Evolutionary conservation across 2,329 filamentous ascomycete genomes (phyloP), one percentile per base, ranked within the genome.

Genomic region (Nothophaeocryptopus gaeumannii): DNA sequence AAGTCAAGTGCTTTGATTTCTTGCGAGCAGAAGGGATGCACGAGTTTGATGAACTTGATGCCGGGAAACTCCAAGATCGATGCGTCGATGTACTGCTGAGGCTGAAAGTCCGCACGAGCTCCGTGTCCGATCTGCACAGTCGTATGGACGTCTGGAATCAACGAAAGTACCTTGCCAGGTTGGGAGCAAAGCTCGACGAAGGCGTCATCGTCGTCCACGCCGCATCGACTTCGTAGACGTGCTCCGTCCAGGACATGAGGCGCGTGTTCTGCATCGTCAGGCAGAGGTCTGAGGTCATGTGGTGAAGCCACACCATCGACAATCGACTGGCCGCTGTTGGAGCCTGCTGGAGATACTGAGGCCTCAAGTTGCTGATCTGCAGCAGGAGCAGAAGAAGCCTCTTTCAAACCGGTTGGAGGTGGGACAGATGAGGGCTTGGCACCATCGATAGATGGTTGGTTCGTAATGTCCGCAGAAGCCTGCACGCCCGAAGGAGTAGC

Each of bases 11-110:
- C 3, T 8, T 37, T 13, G 10, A 53, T 13, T 15, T 53, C 45
- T n/a, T 13, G n/a, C 14, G 39, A 20, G 15, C 50, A 49, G 36
- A 53, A 32, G 11, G 50, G 50, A 49, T 45, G 45, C 16, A 46
- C 37, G 4, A 53, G 39, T 11, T 36, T 39, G 31, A 53, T 31
- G 9, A 46, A 16, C 20, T 53, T 36, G 32, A 53, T 38, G 8
- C 45, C 50, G 8, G 29, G 29, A 11, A 49, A 41, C 13, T 33
- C 45, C 10, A 53, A 41, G n/a, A 12, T 34, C 4, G 35, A 16
- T 10, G 46, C 20, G 12, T 53, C 42, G 8, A 45, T 10, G 16
- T 16, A 49, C 29, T 38, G 16, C 8, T 30, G 32, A 5, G 32
- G 26, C 5, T 45, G 29, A 15, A 34, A 39, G 11, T 32, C 7